Evolutionary conservation across 345 rosid genomes (phyloP), one percentile per base, ranked within the genome.

Genomic region (Trapa bicornis): DNA sequence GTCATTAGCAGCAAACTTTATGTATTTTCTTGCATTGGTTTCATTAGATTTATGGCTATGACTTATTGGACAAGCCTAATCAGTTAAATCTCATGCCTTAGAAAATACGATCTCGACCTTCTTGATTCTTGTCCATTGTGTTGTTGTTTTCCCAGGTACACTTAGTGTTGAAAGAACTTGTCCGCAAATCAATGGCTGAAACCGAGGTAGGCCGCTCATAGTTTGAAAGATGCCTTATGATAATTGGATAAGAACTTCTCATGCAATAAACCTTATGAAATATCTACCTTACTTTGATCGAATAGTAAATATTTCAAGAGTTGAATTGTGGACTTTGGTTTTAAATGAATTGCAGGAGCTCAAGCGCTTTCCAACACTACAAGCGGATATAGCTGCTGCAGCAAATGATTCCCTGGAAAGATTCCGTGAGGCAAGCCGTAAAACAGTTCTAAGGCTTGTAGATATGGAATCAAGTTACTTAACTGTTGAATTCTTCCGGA

Each of bases 401-500:
- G 87, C 99, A 67, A 94, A 82, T 33, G 99, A 94, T 73, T 85
- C 97, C 61, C 76, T 94, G 73, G 97, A 91, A 77, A 94, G 79
- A 75, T 94, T 94, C 75, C 92, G 96, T 41, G 99, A 91, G 47
- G 96, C 91, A 75, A 81, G 99, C 83, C 78, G 90, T 77, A 94
- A 74, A 80, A 91, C 97, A 35, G 96, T 94, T 76, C 56, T 79
- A 39, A 80, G 97, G 72, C 81, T 94, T 53, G 97, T 94, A 33
- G 99, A 94, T 67, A 94, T 94, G 99, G 99, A 94, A 64, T 91
- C 99, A 66, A 89, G 91, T 82, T 91, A 94, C 75, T 80, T 94
- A 45, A 94, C 99, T 0, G 99, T 89, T 78, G 99, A 94, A 52
- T 94, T 94, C 80, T 91, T 91, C 83, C 78, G 99, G 73, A 94